Percentiles rank a stretch among this genome's conserved stretches.
Evolutionary conservation across 257 asterid species (phyloP).

Genomic region (Knoxia roxburghii): DNA sequence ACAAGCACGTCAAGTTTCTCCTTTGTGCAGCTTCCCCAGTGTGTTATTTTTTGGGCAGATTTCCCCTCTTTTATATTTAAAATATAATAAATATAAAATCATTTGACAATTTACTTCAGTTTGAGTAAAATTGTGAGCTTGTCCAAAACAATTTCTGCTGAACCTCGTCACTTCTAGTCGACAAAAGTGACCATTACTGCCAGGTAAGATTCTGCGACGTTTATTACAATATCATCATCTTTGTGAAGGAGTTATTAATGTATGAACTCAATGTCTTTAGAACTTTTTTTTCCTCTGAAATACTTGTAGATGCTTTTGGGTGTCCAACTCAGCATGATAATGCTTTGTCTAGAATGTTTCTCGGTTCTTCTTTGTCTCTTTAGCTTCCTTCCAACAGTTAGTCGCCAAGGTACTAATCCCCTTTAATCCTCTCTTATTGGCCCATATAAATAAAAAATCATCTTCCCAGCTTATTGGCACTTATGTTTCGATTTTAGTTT

Average conservation of each 20-base stretch:
- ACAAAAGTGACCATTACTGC: too few species aligned
- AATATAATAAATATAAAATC: too few species aligned
- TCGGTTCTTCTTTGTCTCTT: slow-evolving; percentile 11
- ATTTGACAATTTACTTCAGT: too few species aligned
- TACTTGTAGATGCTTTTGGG: neutral
- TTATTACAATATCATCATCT: too few species aligned
- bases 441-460: neutral
- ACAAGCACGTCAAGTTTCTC: too few species aligned
- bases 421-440: neutral
- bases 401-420: neutral
- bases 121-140: too few species aligned
- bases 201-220: too few species aligned
- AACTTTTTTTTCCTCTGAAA: neutral
- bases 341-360: neutral
- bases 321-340: neutral
- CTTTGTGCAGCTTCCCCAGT: neutral
- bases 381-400: neutral
- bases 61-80: too few species aligned
- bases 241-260: too few species aligned
- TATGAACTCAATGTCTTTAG: neutral
- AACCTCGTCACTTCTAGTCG: too few species aligned
- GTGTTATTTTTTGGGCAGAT: too few species aligned
- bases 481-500: neutral
- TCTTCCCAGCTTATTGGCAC: neutral
- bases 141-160: too few species aligned